Evolutionary conservation across 106 monocot species (phyloP).

Genomic region (Gastrodia elata): DNA sequence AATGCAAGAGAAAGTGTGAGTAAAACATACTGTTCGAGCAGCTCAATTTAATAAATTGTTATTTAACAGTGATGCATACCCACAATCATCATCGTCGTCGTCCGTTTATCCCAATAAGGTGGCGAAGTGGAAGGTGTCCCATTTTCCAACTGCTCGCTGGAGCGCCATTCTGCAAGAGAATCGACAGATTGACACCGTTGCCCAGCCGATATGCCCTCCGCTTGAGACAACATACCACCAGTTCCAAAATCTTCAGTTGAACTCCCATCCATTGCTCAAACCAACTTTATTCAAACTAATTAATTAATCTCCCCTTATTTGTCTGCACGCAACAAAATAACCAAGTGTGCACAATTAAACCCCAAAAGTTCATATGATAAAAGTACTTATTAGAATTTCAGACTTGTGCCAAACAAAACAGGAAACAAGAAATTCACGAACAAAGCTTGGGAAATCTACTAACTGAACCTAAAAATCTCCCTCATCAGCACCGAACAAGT

Average conservation of each 20-base stretch:
- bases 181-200: conserved; percentile 17
- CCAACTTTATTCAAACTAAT: conserved; percentile 2
- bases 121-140: conserved; percentile 21
- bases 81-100: conserved; percentile 13
- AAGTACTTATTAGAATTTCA: not conserved
- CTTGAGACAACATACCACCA: not conserved
- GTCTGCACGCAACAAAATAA: not conserved
- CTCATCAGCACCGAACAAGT: not conserved
- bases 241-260: conserved; percentile 2
- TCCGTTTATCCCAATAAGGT: conserved; percentile 21
- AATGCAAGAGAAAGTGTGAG: not conserved
- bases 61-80: not conserved
- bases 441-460: not conserved
- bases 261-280: conserved; percentile 4
- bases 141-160: conserved; percentile 22
- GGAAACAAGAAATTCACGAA: not conserved
- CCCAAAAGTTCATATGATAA: not conserved
- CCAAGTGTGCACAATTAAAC: not conserved
- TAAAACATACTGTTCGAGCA: not conserved
- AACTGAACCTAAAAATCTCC: not conserved
- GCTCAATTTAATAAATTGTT: no score
- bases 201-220: conserved; percentile 6
- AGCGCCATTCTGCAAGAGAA: conserved; percentile 20
- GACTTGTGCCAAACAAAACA: not conserved
- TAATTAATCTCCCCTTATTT: not conserved